Conservation (phyloP, 148 eudicot species). For the Cornus controversa region DNA sequence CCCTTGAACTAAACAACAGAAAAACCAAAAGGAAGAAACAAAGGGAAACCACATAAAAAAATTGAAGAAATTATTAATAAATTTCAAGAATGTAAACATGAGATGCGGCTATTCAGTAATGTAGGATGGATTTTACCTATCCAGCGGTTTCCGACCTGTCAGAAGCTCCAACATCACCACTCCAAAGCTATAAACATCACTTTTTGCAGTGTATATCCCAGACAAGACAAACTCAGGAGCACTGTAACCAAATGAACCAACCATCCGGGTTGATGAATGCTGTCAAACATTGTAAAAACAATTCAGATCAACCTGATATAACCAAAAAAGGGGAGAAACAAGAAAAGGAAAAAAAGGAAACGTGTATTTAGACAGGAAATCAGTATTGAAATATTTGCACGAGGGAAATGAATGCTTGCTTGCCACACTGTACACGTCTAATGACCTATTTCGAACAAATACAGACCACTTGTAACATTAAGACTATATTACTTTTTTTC, state of each 20-base stretch:
- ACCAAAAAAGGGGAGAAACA: background rate
- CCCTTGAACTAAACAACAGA: constrained; percentile 54
- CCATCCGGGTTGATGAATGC: constrained; percentile 71
- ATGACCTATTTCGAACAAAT: background rate
- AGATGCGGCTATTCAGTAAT: background rate
- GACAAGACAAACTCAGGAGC: constrained; percentile 88
- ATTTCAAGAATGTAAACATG: background rate
- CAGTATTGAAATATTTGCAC: background rate
- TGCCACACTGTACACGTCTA: background rate
- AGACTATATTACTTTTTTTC: background rate
- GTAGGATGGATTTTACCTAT: constrained; percentile 48
- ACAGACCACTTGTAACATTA: too few relatives aligned
- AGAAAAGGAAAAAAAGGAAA: background rate
- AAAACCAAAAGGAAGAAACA: constrained; percentile 10
- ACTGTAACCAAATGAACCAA: constrained; percentile 86
- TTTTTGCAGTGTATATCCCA: constrained; percentile 77
- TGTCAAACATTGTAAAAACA: constrained; percentile 21
- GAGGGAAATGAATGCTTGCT: background rate
- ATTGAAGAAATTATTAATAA: background rate
- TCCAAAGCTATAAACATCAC: constrained; percentile 92
- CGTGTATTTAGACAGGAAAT: background rate
- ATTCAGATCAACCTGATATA: background rate
- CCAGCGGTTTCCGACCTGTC: constrained; percentile 82
- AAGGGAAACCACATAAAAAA: background rate
- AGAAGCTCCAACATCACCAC: constrained; percentile 90